Conservation (phyloP, 441 rosid genomes). For the Brassica hybrid region DNA sequence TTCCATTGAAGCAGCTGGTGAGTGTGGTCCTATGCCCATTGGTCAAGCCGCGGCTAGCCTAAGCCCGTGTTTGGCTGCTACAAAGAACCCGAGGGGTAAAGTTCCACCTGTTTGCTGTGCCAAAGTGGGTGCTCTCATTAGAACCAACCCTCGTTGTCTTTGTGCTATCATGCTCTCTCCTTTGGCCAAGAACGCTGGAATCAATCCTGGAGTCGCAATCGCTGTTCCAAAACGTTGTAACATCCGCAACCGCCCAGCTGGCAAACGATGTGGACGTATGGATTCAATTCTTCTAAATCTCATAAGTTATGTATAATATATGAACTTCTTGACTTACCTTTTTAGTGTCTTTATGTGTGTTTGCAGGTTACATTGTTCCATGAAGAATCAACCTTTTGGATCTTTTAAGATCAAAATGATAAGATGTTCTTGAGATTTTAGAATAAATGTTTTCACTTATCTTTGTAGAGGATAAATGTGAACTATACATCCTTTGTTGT, state of each 20-base stretch:
- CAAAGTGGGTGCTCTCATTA: slow-evolving; percentile 66
- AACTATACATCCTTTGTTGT: neutral
- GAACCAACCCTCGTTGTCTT: slow-evolving; percentile 74
- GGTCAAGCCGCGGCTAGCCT: slow-evolving; percentile 69
- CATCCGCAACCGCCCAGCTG: slow-evolving; percentile 67
- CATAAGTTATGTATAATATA: neutral
- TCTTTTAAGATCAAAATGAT: slow-evolving; percentile 6
- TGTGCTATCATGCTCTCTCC: slow-evolving; percentile 83
- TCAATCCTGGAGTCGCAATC: slow-evolving; percentile 74
- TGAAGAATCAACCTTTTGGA: neutral
- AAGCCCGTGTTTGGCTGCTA: slow-evolving; percentile 73
- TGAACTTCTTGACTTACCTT: neutral
- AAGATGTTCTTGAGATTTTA: neutral
- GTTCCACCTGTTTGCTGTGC: slow-evolving; percentile 75
- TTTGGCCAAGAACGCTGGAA: slow-evolving; percentile 74
- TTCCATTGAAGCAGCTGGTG: slow-evolving; percentile 54
- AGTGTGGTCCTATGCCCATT: slow-evolving; percentile 73
- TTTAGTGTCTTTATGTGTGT: neutral
- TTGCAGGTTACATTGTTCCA: slow-evolving; percentile 43
- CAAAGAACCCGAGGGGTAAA: slow-evolving; percentile 51
- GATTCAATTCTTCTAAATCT: slow-evolving; percentile 6
- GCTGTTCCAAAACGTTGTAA: slow-evolving; percentile 85
- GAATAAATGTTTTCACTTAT: slow-evolving; percentile 37
- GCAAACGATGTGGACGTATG: slow-evolving; percentile 90
- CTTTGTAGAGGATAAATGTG: slow-evolving; percentile 25